Conservation (phyloP, 768 basidiomycete species). For the Hysterangium stoloniferum region DNA sequence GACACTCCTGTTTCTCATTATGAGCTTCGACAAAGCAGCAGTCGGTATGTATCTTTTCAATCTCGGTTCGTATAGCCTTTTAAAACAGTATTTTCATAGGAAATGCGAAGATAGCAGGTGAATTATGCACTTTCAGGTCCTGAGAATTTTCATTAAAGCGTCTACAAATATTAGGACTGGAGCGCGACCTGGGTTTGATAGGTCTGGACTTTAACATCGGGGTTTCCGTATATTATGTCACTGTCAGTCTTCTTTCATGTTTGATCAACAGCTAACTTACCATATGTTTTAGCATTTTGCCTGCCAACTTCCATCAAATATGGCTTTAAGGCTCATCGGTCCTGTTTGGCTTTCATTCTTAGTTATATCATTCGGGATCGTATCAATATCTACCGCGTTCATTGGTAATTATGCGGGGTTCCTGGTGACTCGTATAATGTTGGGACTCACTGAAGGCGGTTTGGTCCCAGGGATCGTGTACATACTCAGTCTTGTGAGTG, state of each 20-base stretch:
- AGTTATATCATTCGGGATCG: conserved; percentile 30
- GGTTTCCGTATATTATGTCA: conserved; percentile 34
- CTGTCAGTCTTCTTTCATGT: conserved; percentile 24
- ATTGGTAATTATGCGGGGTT: conserved; percentile 29
- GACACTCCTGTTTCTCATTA: no score
- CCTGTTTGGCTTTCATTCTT: conserved; percentile 32
- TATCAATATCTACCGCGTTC: conserved; percentile 34
- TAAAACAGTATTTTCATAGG: no score
- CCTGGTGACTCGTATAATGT: conserved; percentile 31
- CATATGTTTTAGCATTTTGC: conserved; percentile 25
- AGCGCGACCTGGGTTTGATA: conserved; percentile 34
- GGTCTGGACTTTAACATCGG: conserved; percentile 36
- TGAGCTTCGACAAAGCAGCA: no score
- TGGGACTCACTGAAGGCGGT: conserved; percentile 37
- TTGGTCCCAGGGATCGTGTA: conserved; percentile 37
- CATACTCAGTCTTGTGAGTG: conserved; percentile 29
- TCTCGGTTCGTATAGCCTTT: no score
- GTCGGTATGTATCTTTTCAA: no score
- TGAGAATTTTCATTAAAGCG: no score
- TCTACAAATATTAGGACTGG: conserved; percentile 25
- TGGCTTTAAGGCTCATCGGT: conserved; percentile 34
- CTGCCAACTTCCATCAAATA: conserved; percentile 35
- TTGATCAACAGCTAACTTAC: neutral
- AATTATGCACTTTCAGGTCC: conserved; percentile 3
- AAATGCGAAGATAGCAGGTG: conserved; percentile 30